These are phyloP conservation scores for Pouteria glomerata DNA, from an alignment of 148 eudicot species.

Conservation along the genomic window DNA sequence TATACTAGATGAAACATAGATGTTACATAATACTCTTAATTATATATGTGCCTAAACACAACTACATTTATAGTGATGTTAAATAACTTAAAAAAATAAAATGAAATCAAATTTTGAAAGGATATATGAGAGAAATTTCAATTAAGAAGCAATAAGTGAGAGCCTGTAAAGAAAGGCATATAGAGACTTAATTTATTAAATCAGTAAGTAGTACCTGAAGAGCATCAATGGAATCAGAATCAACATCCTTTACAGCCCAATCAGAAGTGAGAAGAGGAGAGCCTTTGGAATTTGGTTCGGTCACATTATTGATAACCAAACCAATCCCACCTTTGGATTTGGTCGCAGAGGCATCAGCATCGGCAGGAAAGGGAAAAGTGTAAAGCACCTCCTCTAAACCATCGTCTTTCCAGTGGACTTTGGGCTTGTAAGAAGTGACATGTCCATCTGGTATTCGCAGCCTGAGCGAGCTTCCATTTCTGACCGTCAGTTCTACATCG, in stretches of 20 bases:
- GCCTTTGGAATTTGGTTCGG: conserved; percentile 25
- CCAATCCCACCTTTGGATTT: conserved; percentile 71
- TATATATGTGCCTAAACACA: too few species aligned
- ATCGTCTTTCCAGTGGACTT: conserved; percentile 87
- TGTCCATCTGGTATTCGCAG: conserved; percentile 61
- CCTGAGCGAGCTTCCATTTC: conserved; percentile 85
- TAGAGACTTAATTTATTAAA: background rate
- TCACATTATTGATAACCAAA: conserved; percentile 50
- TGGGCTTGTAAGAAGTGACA: conserved; percentile 80
- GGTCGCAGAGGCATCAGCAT: background rate
- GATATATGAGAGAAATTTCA: too few species aligned
- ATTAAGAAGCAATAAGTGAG: too few species aligned
- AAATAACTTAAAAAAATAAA: too few species aligned
- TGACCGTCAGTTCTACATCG: conserved; percentile 62
- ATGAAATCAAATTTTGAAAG: too few species aligned
- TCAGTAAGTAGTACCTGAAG: conserved; percentile 52
- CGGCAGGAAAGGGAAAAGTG: conserved; percentile 29
- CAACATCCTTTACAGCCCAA: conserved; percentile 74
- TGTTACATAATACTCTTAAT: too few species aligned
- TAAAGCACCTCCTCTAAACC: conserved; percentile 77
- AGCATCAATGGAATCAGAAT: conserved; percentile 88
- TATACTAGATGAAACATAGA: too few species aligned
- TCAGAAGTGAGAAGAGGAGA: conserved; percentile 37
- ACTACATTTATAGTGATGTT: too few species aligned
- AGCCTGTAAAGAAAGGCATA: too few species aligned